Evolutionary conservation across 768 basidiomycete species (phyloP).

Genomic region (Termitomyces eurrhizus): DNA sequence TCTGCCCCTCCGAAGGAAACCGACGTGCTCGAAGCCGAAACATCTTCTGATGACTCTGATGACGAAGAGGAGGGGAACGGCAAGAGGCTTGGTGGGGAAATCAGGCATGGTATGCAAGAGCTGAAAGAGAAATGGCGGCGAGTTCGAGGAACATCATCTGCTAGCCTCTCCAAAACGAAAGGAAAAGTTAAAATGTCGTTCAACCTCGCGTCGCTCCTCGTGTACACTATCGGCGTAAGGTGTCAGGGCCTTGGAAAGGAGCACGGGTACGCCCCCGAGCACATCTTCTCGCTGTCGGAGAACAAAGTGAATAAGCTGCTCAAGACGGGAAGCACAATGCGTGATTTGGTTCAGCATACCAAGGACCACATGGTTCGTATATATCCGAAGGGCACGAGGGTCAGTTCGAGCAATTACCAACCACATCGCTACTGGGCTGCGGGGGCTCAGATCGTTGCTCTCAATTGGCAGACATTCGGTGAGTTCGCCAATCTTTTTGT

Average conservation of each 20-base stretch:
- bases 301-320: constrained; percentile 71
- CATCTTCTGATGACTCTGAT: constrained; percentile 17
- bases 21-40: constrained; percentile 21
- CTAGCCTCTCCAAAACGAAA: constrained; percentile 30
- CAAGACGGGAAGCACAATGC: constrained; percentile 47
- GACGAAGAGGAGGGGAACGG: constrained; percentile 17
- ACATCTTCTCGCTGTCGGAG: constrained; percentile 94
- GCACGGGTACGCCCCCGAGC: constrained; percentile 78
- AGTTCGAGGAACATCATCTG: constrained; percentile 17
- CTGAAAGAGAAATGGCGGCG: constrained; percentile 24
- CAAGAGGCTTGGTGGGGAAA: constrained; percentile 6
- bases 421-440: constrained; percentile 82
- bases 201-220: constrained; percentile 67
- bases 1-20: constrained; percentile 15
- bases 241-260: constrained; percentile 88
- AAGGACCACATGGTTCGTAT: constrained; percentile 77
- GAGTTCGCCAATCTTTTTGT: background rate
- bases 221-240: constrained; percentile 95
- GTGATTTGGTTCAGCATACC: constrained; percentile 83
- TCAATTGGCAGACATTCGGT: constrained; percentile 99
- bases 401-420: constrained; percentile 83
- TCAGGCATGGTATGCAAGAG: constrained; percentile 19
- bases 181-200: constrained; percentile 63
- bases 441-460: constrained; percentile 40
- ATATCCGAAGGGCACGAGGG: constrained; percentile 81